Evolutionary conservation across 495 filamentous ascomycete genomes (phyloP), one percentile per base, ranked within the genome.

Genomic region (Hypoxylon intermedium): DNA sequence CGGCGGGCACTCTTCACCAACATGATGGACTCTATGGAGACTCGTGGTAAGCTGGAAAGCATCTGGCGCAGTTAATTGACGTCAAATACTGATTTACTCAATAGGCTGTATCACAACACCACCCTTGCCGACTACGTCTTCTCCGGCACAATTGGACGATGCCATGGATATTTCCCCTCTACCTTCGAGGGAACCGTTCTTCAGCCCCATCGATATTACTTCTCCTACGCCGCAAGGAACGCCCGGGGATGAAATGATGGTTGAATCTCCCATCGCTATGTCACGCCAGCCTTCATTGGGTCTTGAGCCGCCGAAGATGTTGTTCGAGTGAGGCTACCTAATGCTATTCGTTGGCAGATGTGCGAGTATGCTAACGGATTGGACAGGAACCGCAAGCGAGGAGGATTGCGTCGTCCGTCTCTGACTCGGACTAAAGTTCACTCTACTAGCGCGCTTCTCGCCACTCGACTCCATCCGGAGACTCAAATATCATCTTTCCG

Each of bases 111-210:
- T 89, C 67, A 94, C 87, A 6, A 97, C 93, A 5, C 93, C 94
- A 42, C 90, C 91, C 9, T 79, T 93, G 13, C 88, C 87, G 34
- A 83, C 86, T 2, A 95, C 93, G 9, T 97, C 94, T 5, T 79
- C 78, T 21, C 93, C 93, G 9, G 82, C 80, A 11, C 77, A 82
- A n/a, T 78, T 75, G n/a, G 78, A 84, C 58, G 92, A 97, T 60
- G 77, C 81, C 30, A 97, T 98, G 92, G 95, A 98, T 64, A 87
- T 96, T 75, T 97, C 93, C 16, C 94, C 94, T 9, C 75, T 98
- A 33, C 94, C 93, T 9, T 93, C 96, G 73, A 98, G 97, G 77
- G 80, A 83, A 18, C 81, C 90, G 7, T 91, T 87, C 66, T 71
- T 75, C 30, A 76, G 78, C 4, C 80, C 88, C 56, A 73, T 90